These are phyloP conservation scores for Filobasidium wieringae DNA, from an alignment of 768 basidiomycete species.

Conservation along the genomic window DNA sequence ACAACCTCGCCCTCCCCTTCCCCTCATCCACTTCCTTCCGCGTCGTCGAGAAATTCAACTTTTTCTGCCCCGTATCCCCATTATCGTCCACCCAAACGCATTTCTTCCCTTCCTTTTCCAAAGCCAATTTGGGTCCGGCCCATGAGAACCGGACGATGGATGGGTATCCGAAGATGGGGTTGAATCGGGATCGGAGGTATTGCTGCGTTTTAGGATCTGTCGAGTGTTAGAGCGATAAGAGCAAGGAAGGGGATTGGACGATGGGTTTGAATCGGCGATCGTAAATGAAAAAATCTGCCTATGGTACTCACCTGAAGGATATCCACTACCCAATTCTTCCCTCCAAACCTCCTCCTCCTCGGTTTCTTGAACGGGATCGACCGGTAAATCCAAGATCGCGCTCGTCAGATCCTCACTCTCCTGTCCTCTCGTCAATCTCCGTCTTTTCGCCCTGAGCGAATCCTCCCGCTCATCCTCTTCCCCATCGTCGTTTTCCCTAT, in stretches of 20 bases:
- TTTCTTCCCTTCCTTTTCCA: slow-evolving; percentile 67
- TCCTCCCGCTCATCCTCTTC: slow-evolving; percentile 39
- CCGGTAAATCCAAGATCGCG: slow-evolving; percentile 53
- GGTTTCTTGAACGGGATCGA: too few species aligned
- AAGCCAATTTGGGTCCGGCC: slow-evolving; percentile 74
- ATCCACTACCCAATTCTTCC: slow-evolving; percentile 62
- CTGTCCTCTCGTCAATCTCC: slow-evolving; percentile 1
- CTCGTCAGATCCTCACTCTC: slow-evolving; percentile 2
- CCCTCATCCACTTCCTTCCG: slow-evolving; percentile 52
- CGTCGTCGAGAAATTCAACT: not conserved
- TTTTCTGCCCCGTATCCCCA: not conserved
- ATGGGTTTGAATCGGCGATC: not conserved
- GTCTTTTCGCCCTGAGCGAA: not conserved
- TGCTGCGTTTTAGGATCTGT: slow-evolving; percentile 83
- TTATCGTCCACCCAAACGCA: slow-evolving; percentile 59
- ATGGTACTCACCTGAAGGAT: slow-evolving; percentile 62
- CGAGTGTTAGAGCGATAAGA: not conserved
- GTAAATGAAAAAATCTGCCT: not conserved
- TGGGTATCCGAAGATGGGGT: slow-evolving; percentile 86
- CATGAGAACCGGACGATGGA: slow-evolving; percentile 85
- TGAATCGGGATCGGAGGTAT: slow-evolving; percentile 64
- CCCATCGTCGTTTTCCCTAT: slow-evolving; percentile 39
- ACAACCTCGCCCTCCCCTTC: slow-evolving; percentile 58
- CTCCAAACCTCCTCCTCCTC: slow-evolving; percentile 17
- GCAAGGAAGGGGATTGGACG: not conserved